Percentiles rank a stretch among this genome's conserved stretches.
phyloP scores from a whole-genome alignment of 2,329 filamentous ascomycete species.

The Monosporascus sp. region DNA sequence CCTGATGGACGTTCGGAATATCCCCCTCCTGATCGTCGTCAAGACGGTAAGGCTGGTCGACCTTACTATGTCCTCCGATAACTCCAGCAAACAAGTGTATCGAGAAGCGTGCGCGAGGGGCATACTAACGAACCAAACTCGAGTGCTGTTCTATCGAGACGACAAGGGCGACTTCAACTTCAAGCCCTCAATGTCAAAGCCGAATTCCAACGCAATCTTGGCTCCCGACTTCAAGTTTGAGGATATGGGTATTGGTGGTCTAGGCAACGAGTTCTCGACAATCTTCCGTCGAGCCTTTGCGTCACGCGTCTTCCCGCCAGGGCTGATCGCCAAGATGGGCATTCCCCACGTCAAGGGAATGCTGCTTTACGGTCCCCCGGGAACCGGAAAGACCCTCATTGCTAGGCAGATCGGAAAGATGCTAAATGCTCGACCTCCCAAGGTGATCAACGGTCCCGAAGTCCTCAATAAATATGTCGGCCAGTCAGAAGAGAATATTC shows the following conservation, averaged over 20 bases:
- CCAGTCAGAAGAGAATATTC: constrained; percentile 94
- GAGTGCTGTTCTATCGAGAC: no score
- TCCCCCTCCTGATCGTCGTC: no score
- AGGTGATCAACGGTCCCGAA: constrained; percentile 97
- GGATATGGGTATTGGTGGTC: constrained; percentile 94
- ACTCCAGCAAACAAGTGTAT: no score
- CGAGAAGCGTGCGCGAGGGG: no score
- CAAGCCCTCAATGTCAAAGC: no score
- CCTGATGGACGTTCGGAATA: no score
- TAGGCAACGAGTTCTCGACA: constrained; percentile 87
- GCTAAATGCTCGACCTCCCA: constrained; percentile 89
- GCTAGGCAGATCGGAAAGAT: constrained; percentile 96
- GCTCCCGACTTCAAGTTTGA: constrained; percentile 97
- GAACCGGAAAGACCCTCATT: constrained; percentile 95
- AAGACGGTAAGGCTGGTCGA: no score
- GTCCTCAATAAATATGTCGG: constrained; percentile 97
- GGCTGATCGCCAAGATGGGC: constrained; percentile 83
- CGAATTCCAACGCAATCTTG: constrained; percentile 72
- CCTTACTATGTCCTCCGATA: no score
- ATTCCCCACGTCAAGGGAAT: constrained; percentile 98
- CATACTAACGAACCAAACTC: no score
- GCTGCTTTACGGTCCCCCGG: constrained; percentile 86
- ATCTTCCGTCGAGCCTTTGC: constrained; percentile 97
- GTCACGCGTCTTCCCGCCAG: constrained; percentile 90
- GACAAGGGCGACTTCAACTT: no score